Evolutionary conservation across 805 yeast genomes (phyloP), one percentile per base, ranked within the genome.

Genomic region (Spencermartinsiella europaea): DNA sequence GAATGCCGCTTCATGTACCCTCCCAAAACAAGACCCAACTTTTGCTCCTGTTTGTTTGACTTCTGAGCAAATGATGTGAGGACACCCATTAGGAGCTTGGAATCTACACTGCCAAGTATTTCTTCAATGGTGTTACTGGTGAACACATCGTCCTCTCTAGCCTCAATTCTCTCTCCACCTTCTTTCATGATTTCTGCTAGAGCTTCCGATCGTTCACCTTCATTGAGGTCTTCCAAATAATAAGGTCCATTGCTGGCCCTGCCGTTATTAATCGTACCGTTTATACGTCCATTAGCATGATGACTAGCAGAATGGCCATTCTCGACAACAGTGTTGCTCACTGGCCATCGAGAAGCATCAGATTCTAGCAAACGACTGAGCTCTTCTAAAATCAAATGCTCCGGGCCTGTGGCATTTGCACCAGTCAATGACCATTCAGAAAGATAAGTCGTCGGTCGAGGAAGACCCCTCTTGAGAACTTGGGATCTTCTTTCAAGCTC

Each of bases 391-490:
- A 65, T 54, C 43, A 21, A 10, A n/a, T 28, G 17, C 16, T 31
- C 20, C n/a, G 31, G 31, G 7, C 31, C 31, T 25, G 34, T 38
- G 16, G 39, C 36, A 8, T 14, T 15, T 10, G 31, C 16, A 4
- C 54, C 54, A 5, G 53, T 43, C 17, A 46, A 15, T 17, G 17
- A 4, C n/a, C 22, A 47, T 4, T 34, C 42, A 8, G 21, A 7
- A 8, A 16, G 25, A n/a, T n/a, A n/a, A n/a, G 21, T 22, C 3
- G 25, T 12, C 5, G 66, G 61, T 38, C 57, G 53, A 43, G 69
- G 66, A 5, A 80, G 64, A 0, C 68, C 74, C 42, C 62, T 59
- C 54, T 74, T 77, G 1, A 77, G 61, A 1, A 68, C 80, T 47
- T 66, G 71, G 0, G 83, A 74, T 40, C 78, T 56, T 34, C 78